phyloP scores from a whole-genome alignment of 164 flowering plant genomes.

The Magnolia officinalis region DNA sequence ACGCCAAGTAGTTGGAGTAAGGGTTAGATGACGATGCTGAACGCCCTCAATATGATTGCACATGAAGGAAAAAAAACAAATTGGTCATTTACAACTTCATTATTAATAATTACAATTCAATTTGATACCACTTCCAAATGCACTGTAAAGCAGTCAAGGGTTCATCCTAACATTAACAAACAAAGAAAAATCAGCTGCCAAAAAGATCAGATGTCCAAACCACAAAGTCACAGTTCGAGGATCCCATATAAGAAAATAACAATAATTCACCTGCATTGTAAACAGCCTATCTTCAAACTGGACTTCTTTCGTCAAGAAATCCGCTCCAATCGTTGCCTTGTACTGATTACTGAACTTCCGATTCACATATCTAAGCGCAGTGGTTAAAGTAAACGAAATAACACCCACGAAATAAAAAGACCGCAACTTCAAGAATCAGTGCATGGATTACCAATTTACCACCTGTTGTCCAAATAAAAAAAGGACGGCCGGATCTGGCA shows the following conservation, averaged over 20 bases:
- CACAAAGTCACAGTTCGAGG: too few relatives aligned
- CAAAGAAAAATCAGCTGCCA: too few relatives aligned
- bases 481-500: neutral
- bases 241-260: neutral
- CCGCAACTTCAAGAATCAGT: neutral
- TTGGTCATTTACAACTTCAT: too few relatives aligned
- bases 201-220: too few relatives aligned
- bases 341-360: conserved; percentile 87
- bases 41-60: too few relatives aligned
- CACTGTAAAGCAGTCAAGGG: too few relatives aligned
- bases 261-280: conserved; percentile 63
- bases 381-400: conserved; percentile 2
- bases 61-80: too few relatives aligned
- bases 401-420: neutral
- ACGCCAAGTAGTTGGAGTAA: too few relatives aligned
- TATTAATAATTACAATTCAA: too few relatives aligned
- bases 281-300: conserved; percentile 79
- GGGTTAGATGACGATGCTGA: too few relatives aligned
- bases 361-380: conserved; percentile 59
- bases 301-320: conserved; percentile 82
- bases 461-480: neutral
- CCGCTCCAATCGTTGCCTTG: conserved; percentile 87
- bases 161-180: too few relatives aligned
- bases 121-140: too few relatives aligned
- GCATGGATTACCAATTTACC: neutral